Conservation (phyloP, 1,284 basidiomycete genomes). For the Ganoderma multipileum region DNA sequence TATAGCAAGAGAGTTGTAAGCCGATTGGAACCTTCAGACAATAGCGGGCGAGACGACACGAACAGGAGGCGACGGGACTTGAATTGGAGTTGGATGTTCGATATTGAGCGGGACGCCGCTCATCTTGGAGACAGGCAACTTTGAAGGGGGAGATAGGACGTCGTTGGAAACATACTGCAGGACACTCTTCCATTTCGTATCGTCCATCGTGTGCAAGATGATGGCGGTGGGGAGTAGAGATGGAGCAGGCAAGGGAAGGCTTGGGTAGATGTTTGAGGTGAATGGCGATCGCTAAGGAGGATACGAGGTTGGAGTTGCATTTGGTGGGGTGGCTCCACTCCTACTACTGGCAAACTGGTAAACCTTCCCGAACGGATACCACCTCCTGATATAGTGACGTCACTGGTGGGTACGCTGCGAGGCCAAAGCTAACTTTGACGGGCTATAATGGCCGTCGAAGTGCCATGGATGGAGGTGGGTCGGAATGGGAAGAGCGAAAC, state of each 20-base stretch:
- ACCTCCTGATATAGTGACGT: too few species aligned
- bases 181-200: slow-evolving; percentile 68
- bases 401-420: too few species aligned
- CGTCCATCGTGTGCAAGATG: slow-evolving; percentile 49
- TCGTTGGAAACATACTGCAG: slow-evolving; percentile 64
- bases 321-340: too few species aligned
- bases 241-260: slow-evolving; percentile 1
- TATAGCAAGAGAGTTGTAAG: slow-evolving; percentile 21
- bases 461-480: too few species aligned
- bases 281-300: background rate
- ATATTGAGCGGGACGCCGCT: slow-evolving; percentile 28
- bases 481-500: too few species aligned
- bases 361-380: too few species aligned
- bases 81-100: slow-evolving; percentile 35
- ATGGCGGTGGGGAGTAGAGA: slow-evolving; percentile 6
- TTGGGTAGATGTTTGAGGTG: background rate
- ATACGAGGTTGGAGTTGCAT: background rate
- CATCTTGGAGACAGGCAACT: slow-evolving; percentile 43
- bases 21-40: background rate
- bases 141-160: slow-evolving; percentile 43
- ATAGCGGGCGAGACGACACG: slow-evolving; percentile 39
- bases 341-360: too few species aligned
- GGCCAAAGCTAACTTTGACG: too few species aligned
- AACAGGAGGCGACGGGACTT: slow-evolving; percentile 75
- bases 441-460: too few species aligned